Evolutionary conservation across 2,329 filamentous ascomycete species (phyloP), one percentile per base, ranked within the genome.

Genomic region (Bipolaris gigantea): DNA sequence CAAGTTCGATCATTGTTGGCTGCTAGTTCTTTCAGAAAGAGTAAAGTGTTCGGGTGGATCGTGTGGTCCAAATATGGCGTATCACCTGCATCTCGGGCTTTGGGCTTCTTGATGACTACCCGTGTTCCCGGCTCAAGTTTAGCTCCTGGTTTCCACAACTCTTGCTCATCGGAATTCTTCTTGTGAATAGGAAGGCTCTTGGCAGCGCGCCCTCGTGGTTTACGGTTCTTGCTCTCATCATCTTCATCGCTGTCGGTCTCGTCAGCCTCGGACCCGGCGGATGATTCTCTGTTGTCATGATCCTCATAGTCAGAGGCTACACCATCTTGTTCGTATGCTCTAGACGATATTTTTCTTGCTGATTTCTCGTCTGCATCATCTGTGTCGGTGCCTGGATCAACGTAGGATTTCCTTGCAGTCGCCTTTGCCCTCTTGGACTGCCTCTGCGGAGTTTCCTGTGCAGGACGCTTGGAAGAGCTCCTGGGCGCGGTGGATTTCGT

Each of bases 11-110:
- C 81, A 63, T 88, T 88, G 64, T 87, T 85, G 44, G 77, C 72
- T 39, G 80, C 79, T 54, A 88, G 70, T 52, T 87, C 85, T 55
- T 76, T 69, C 54, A 87, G 72, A 62, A 88, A 88, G 6, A 84
- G 73, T 69, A 85, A 73, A 1, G 85, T 87, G 66, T 88, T 86
- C 15, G 84, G 84, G 70, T 87, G 85, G 49, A 87, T 80, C 8
- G 77, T 83, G 35, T 80, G 74, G 59, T 85, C 80, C 39, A 73
- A 70, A 69, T 87, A 88, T 2, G 81, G 80, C 23, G 78, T 80
- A n/a, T 80, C 75, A 15, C 85, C 85, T 21, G 83, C 78, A 32
- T 81, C 80, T 62, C 84, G 77, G n/a, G 85, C 80, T 70, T 85
- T 85, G 3, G 84, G 84, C 59, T 85, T 84, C 66, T 83, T 81